Evolutionary conservation across 768 basidiomycete species (phyloP).

Genomic region (Omphalotus guepiniiformis): DNA sequence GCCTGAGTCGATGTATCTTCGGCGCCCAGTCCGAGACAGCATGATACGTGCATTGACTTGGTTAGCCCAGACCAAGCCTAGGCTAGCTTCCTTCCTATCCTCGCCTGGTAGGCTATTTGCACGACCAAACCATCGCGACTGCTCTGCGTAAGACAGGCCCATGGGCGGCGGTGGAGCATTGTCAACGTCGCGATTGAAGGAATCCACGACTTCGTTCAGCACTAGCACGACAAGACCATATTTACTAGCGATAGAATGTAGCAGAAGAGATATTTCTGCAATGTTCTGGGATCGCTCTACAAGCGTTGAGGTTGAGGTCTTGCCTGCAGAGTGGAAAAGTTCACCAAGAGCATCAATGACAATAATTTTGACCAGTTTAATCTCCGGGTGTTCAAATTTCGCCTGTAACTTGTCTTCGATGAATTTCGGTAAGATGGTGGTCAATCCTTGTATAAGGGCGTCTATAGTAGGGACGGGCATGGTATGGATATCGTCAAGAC

Average conservation of each 20-base stretch:
- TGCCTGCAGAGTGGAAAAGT: slow-evolving; percentile 65
- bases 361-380: slow-evolving; percentile 68
- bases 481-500: slow-evolving; percentile 56
- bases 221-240: slow-evolving; percentile 73
- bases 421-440: slow-evolving; percentile 48
- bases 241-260: slow-evolving; percentile 66
- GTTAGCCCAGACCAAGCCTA: slow-evolving; percentile 94
- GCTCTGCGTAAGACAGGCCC: slow-evolving; percentile 61
- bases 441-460: slow-evolving; percentile 52
- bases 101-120: slow-evolving; percentile 56
- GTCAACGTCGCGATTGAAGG: slow-evolving; percentile 40
- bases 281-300: slow-evolving; percentile 72
- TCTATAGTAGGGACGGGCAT: slow-evolving; percentile 51
- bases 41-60: slow-evolving; percentile 84
- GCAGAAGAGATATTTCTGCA: slow-evolving; percentile 55
- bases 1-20: slow-evolving; percentile 45
- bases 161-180: slow-evolving; percentile 20
- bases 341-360: slow-evolving; percentile 88
- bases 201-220: slow-evolving; percentile 86
- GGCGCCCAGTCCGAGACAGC: slow-evolving; percentile 71
- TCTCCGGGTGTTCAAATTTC: slow-evolving; percentile 17
- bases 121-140: slow-evolving; percentile 73
- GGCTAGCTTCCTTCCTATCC: slow-evolving; percentile 68
- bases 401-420: slow-evolving; percentile 24
- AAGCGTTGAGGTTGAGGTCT: slow-evolving; percentile 57